These are phyloP conservation scores for Aristolochia contorta DNA, from an alignment of 164 flowering plant genomes.

Conservation along the genomic window DNA sequence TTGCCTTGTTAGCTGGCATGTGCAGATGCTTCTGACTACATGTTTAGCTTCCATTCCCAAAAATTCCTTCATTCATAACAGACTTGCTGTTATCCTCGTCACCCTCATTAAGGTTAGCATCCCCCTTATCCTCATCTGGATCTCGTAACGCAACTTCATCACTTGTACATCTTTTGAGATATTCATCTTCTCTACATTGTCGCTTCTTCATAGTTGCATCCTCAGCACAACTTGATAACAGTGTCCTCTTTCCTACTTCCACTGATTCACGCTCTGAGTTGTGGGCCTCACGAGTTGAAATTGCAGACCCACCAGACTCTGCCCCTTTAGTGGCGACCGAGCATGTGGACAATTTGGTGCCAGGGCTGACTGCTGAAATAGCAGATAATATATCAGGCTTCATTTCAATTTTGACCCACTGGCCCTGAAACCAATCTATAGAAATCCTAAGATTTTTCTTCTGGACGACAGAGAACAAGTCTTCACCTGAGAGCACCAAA, in stretches of 20 bases:
- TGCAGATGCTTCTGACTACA: slow-evolving; percentile 2
- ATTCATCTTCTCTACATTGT: slow-evolving; percentile 11
- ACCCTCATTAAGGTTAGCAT: not conserved
- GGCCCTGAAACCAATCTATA: slow-evolving; percentile 65
- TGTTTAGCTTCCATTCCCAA: slow-evolving; percentile 7
- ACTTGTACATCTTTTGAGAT: too few relatives aligned
- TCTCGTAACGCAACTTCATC: slow-evolving; percentile 13
- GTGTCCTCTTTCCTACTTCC: slow-evolving; percentile 22
- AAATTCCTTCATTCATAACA: slow-evolving; percentile 3
- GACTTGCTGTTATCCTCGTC: slow-evolving; percentile 8
- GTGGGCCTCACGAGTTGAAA: slow-evolving; percentile 18
- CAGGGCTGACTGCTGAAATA: slow-evolving; percentile 31
- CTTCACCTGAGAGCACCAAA: slow-evolving; percentile 51
- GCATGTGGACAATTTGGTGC: slow-evolving; percentile 31
- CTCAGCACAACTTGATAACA: slow-evolving; percentile 10
- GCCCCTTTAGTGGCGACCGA: slow-evolving; percentile 26
- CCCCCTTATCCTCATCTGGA: slow-evolving; percentile 9
- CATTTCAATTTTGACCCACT: slow-evolving; percentile 53
- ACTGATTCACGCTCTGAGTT: slow-evolving; percentile 17
- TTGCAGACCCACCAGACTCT: slow-evolving; percentile 24
- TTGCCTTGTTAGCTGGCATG: not conserved
- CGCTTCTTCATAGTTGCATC: slow-evolving; percentile 12
- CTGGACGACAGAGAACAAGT: slow-evolving; percentile 29
- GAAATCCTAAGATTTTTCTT: slow-evolving; percentile 55
- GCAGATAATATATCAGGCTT: slow-evolving; percentile 46